These are phyloP conservation scores for Beauveria sp. DNA, from an alignment of 2,329 filamentous ascomycete genomes.

Conservation along the genomic window DNA sequence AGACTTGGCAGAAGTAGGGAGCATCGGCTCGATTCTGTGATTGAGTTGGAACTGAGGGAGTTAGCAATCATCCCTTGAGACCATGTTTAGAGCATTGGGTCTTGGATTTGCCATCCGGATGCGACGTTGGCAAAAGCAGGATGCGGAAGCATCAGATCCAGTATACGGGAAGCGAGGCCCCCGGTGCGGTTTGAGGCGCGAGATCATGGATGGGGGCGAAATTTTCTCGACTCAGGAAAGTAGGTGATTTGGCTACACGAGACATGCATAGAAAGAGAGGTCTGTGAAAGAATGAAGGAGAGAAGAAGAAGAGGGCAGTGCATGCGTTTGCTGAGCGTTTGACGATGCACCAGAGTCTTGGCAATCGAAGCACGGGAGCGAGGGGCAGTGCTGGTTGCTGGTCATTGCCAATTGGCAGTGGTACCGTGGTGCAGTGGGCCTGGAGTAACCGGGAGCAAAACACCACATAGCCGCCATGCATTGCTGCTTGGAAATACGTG, in stretches of 20 bases:
- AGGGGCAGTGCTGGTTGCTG: neutral
- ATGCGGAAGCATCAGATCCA: neutral
- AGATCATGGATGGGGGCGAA: neutral
- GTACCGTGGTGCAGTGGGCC: neutral
- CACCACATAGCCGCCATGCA: too few species aligned
- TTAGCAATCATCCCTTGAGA: neutral
- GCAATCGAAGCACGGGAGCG: neutral
- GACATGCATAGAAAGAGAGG: neutral
- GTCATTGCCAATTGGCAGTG: neutral
- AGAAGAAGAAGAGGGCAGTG: slow-evolving; percentile 1
- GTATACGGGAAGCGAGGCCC: neutral
- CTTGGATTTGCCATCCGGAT: neutral
- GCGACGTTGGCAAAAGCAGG: neutral
- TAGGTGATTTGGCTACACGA: neutral
- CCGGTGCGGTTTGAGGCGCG: neutral
- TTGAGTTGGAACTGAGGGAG: neutral
- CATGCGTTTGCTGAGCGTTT: slow-evolving; percentile 2
- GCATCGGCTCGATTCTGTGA: neutral
- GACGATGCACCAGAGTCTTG: neutral
- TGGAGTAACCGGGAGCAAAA: too few species aligned
- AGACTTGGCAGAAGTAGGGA: neutral
- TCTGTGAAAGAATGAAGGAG: neutral
- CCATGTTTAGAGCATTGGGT: neutral
- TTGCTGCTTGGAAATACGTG: neutral
- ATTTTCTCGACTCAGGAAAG: neutral